Base-by-base conservation (phyloP, 768 basidiomycete genomes). In the Fistulinella prunicolor region DNA sequence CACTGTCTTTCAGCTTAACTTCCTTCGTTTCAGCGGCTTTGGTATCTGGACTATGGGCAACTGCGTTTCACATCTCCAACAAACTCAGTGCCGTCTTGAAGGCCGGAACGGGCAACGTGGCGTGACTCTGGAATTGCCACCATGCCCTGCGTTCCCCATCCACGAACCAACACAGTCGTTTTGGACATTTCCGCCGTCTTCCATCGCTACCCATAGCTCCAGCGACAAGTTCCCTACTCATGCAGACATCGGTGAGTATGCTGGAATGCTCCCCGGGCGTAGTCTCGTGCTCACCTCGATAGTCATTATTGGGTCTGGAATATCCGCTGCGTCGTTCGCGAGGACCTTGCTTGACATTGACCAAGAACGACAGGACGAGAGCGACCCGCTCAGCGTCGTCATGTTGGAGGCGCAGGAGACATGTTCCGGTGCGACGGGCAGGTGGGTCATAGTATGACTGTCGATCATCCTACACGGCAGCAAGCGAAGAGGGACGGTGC, bases 391-490 rank as follows among this genome's bases (percentile, higher is more conserved):
- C 49, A 58, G 59, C 22, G 63, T 86, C 4, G 73, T 83, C 38
- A 73, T 85, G 51, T 61, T 86, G 22, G 85, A 86, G 58, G 85
- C 84, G 16, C 65, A 83, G 23, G 80, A 83, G 19, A 60, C 71
- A 3, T 80, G 79, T 56, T 76, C 75, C 3, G 78, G 78, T 0
- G 79, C 79, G 9, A 79, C 78, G 0, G 78, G 73, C 36, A 72
- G 76, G 76, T 74, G 53, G 17, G 73, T 59, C 22, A 28, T 19
- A 44, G 36, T 9, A 26, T 19, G 10, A 13, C n/a, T 23, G 4
- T n/a, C 32, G 30, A 22, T 39, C 20, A n/a, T n/a, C n/a, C n/a
- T n/a, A n/a, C n/a, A 32, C 7, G 30, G 13, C 30, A 10, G 30
- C 6, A 6, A 14, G 7, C 13, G 7, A 14, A 32, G 16, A 24